Base-by-base conservation (phyloP, 78 protist species). In the Corallochytrium limacisporum region DNA sequence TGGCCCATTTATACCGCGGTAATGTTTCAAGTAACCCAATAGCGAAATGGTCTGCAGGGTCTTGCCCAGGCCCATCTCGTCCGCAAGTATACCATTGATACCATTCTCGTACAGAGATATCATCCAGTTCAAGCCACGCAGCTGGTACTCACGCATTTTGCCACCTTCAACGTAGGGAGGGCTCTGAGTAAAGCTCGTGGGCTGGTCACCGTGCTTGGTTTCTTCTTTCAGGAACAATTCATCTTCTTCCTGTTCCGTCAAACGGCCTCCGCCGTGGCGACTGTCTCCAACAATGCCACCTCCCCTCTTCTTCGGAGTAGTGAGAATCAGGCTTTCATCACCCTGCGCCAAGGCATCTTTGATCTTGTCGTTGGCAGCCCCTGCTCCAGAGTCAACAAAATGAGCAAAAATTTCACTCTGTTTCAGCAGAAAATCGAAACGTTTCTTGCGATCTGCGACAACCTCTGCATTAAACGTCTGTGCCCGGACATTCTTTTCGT, bases 11-110 rank as follows among this genome's bases (percentile, higher is more conserved):
- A 75, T 40, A 42, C 50, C 65, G 37, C 49, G 47, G 24, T 31
- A 62, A 31, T 83, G 63, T 18, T 78, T 80, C 44, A 95, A 57
- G 66, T 75, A 91, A 15, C 85, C 91, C 16, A 89, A 42, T 42
- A 89, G 50, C 18, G 89, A 78, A 20, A 87, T 80, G 15, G 89
- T 74, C 75, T 89, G 93, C 54, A 89, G 68, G 13, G 93, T 90
- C 76, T 92, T 92, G 35, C 94, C 94, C 2, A 91, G 84, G 4
- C 94, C 95, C 91, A 86, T 86, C 42, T 86, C 91, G 59, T 86
- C 91, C 9, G 92, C 92, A 16, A 92, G 75, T 54, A 92, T 92
- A 20, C 95, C 97, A 62, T 87, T 89, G 80, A 95, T 73, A 40
- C 87, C 88, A 40, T 84, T 57, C 37, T 79, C 77, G 69, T 87